Evolutionary conservation across 345 rosid species (phyloP).

Genomic region (Linum lewisii): DNA sequence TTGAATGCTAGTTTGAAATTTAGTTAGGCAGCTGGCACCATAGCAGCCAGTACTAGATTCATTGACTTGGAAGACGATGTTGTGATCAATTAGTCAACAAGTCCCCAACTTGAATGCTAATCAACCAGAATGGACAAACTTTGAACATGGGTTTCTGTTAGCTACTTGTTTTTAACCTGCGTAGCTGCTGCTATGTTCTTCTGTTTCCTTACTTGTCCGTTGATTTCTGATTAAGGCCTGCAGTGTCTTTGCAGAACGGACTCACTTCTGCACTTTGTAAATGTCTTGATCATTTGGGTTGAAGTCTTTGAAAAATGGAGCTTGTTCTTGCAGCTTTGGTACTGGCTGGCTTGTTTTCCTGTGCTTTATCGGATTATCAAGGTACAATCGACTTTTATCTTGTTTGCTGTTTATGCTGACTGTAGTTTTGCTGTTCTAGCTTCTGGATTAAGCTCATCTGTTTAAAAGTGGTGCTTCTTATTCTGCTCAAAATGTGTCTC

Average conservation of each 20-base stretch:
- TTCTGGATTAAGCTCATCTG: background rate
- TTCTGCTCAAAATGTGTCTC: background rate
- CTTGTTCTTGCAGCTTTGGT: constrained; percentile 31
- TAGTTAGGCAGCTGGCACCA: background rate
- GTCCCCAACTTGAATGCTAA: background rate
- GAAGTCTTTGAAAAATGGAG: constrained; percentile 45
- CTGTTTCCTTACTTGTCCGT: background rate
- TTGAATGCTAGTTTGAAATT: background rate
- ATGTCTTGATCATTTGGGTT: constrained; percentile 17
- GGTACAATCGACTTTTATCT: constrained; percentile 30
- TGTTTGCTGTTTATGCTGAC: background rate
- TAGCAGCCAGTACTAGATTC: background rate
- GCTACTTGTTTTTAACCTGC: background rate
- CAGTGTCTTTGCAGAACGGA: constrained; percentile 10
- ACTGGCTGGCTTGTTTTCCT: constrained; percentile 39
- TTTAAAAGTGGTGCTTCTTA: background rate
- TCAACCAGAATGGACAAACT: background rate
- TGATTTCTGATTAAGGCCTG: background rate
- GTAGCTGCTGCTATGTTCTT: background rate
- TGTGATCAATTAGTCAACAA: background rate
- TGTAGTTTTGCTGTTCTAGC: background rate
- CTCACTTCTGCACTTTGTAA: constrained; percentile 7
- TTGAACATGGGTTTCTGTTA: background rate
- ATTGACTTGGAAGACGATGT: background rate
- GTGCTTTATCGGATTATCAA: constrained; percentile 59